Base-by-base conservation (phyloP, 208 protist species). In the Leishmania guyanensis region DNA sequence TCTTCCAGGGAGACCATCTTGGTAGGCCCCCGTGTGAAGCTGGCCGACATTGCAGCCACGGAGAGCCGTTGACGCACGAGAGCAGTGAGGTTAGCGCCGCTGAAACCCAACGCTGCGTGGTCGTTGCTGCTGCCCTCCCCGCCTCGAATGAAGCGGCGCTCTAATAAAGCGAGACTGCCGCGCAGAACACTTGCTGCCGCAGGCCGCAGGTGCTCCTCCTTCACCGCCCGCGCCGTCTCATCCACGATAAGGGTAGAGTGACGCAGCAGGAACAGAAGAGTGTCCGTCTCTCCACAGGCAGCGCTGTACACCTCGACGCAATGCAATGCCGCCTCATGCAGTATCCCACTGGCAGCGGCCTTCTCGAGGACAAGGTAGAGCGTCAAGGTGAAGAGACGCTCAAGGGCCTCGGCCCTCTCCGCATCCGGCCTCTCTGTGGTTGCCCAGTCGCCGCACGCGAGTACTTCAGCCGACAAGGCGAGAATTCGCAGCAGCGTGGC, bases 321-420 rank as follows among this genome's bases (percentile, higher is more conserved):
- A 46, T 72, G 78, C 76, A 94, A 79, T 3, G 94, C 94, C 3
- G 85, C 82, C 74, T 93, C 89, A 60, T 88, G 89, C 51, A 96
- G 92, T 16, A 90, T 71, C 16, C 88, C 85, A 29, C 84, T 62
- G 20, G 82, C 78, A n/a, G 93, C 79, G 12, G 91, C 93, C 87
- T 98, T 98, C 80, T 98, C 93, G 78, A 98, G 80, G 36, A 98
- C 88, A n/a, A 94, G 82, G 74, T 96, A 98, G n/a, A 96, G 77
- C 9, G 90, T 89, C 62, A 96, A 82, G 5, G 93, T 80, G 48
- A 82, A 85, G 58, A 93, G 84, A 48, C 91, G 91, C 69, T 89
- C 84, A 16, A 89, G 85, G 26, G 80, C 82, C 53, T 84, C 76
- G 51, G 56, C 48, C 48, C 46, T 46, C 36, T 75, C 73, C 51